A percentile compares a stretch with the other conserved stretches of the same genome.
Conservation (phyloP, 305 asterid species). For the Withania somnifera region DNA sequence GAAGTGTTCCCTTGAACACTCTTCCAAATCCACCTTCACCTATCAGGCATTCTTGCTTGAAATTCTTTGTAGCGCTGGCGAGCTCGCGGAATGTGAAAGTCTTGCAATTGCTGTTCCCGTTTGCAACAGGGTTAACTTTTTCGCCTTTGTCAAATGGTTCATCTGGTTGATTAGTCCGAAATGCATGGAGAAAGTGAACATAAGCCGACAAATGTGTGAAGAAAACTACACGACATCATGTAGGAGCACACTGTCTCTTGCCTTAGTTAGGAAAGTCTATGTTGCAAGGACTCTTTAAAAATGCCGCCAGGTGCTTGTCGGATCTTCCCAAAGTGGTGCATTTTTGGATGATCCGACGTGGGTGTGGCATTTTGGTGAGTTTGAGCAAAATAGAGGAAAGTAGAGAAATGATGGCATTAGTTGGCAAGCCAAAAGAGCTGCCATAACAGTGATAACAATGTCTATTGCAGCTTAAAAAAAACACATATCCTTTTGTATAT, state of each 20-base stretch:
- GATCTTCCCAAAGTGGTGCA: not conserved
- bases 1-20: constrained; percentile 68
- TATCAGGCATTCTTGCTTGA: constrained; percentile 62
- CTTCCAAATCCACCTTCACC: constrained; percentile 86
- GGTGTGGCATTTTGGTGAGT: not conserved
- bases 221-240: not conserved
- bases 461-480: not conserved
- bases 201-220: not conserved
- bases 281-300: not conserved
- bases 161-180: constrained; percentile 8
- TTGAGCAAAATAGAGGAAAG: not conserved
- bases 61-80: constrained; percentile 75
- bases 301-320: not conserved
- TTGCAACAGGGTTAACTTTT: constrained; percentile 10
- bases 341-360: not conserved
- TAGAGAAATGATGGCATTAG: not conserved
- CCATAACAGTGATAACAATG: not conserved
- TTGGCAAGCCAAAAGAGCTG: not conserved
- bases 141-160: constrained; percentile 9
- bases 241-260: not conserved
- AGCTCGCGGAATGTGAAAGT: constrained; percentile 84
- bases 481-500: not conserved
- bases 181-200: constrained; percentile 7
- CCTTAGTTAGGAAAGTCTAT: not conserved
- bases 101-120: constrained; percentile 23